A percentile compares a stretch with the other conserved stretches of the same genome.
Conservation (phyloP, 192 early-diverging fungal species). For the Coemansia sp. region DNA sequence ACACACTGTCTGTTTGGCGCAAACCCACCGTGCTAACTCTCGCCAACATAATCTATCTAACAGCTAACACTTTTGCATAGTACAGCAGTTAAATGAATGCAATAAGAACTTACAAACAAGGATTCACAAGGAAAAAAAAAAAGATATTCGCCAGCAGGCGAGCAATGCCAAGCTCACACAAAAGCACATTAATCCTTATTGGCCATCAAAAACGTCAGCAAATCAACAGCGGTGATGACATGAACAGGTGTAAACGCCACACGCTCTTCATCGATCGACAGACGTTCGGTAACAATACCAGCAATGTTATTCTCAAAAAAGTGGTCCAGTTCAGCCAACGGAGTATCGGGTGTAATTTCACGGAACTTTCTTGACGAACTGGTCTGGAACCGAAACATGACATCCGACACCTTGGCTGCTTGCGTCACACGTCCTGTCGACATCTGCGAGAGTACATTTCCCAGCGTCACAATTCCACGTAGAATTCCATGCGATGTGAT, state of each 20-base stretch:
- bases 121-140: slow-evolving; percentile 2
- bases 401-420: slow-evolving; percentile 63
- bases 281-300: slow-evolving; percentile 84
- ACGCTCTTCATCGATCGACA: slow-evolving; percentile 54
- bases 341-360: slow-evolving; percentile 85
- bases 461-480: slow-evolving; percentile 85
- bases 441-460: slow-evolving; percentile 81
- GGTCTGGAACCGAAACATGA: slow-evolving; percentile 80
- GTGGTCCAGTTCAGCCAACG: slow-evolving; percentile 73
- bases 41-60: too few relatives aligned
- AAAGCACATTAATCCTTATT: slow-evolving; percentile 23
- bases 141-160: slow-evolving; percentile 1
- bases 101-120: neutral
- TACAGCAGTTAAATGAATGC: too few relatives aligned
- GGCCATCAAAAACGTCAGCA: slow-evolving; percentile 78
- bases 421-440: slow-evolving; percentile 66
- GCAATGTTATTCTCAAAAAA: slow-evolving; percentile 94
- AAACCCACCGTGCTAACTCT: too few relatives aligned
- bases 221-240: slow-evolving; percentile 95
- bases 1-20: too few relatives aligned
- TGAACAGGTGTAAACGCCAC: slow-evolving; percentile 64
- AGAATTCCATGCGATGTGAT: slow-evolving; percentile 63
- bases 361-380: slow-evolving; percentile 69
- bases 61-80: too few relatives aligned
- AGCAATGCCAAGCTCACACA: neutral